These are phyloP conservation scores for Aspergillus fructus DNA, from an alignment of 2,329 filamentous ascomycete genomes.

Conservation along the genomic window DNA sequence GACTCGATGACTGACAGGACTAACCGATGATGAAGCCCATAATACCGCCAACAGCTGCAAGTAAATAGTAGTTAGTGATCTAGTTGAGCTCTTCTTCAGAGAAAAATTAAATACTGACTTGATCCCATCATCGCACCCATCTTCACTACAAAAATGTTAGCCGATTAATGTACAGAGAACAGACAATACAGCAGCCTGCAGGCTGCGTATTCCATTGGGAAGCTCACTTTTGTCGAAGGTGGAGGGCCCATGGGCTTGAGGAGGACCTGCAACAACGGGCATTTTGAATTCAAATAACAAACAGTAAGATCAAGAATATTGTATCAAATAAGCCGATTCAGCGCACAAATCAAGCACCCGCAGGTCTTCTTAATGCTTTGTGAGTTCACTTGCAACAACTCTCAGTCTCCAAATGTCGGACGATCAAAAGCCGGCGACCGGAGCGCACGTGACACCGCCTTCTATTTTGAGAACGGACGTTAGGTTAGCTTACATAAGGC, in stretches of 20 bases:
- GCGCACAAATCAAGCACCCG: not conserved
- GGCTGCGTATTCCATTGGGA: not conserved
- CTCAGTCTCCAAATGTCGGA: slow-evolving; percentile 5
- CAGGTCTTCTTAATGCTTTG: not conserved
- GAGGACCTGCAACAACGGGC: slow-evolving; percentile 58
- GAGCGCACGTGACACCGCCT: slow-evolving; percentile 18
- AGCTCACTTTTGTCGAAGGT: slow-evolving; percentile 69
- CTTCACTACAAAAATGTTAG: slow-evolving; percentile 66
- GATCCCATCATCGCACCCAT: slow-evolving; percentile 99
- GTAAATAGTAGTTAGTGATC: slow-evolving; percentile 7
- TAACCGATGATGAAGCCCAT: slow-evolving; percentile 97
- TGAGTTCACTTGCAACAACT: slow-evolving; percentile 8
- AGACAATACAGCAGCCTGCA: not conserved
- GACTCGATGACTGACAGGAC: slow-evolving; percentile 19
- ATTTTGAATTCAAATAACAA: slow-evolving; percentile 38
- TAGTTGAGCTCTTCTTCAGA: not conserved
- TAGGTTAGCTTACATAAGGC: slow-evolving; percentile 13
- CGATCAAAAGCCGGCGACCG: slow-evolving; percentile 6
- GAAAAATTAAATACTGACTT: slow-evolving; percentile 64
- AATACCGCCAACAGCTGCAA: slow-evolving; percentile 82
- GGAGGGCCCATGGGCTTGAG: slow-evolving; percentile 58
- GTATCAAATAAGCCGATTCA: not conserved
- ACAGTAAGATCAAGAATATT: not conserved
- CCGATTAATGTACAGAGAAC: slow-evolving; percentile 1
- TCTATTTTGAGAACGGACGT: slow-evolving; percentile 1